Conservation (phyloP, 2,329 filamentous ascomycete genomes). For the Lasiodiplodia citricola region DNA sequence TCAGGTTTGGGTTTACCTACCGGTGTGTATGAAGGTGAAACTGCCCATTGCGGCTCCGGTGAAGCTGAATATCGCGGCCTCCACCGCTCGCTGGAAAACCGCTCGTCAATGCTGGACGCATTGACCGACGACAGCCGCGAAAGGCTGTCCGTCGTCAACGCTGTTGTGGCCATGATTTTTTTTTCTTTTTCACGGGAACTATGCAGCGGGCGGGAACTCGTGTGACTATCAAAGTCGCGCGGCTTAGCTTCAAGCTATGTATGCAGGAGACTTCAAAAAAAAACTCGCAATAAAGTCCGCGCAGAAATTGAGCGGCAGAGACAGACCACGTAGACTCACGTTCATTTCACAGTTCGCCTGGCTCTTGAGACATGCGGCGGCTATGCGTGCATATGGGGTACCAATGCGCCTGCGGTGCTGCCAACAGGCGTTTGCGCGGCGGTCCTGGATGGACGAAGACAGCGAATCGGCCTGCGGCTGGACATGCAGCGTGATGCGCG, state of each 20-base stretch:
- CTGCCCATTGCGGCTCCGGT: constrained; percentile 21
- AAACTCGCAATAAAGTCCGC: not conserved
- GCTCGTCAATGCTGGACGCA: not conserved
- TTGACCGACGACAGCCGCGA: constrained; percentile 20
- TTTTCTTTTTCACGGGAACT: not conserved
- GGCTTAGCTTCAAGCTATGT: constrained; percentile 24
- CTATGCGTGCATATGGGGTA: constrained; percentile 13
- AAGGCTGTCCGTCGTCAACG: constrained; percentile 6
- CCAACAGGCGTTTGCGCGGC: constrained; percentile 12
- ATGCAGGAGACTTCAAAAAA: constrained; percentile 6
- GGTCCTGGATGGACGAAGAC: constrained; percentile 1
- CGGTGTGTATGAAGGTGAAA: constrained; percentile 21
- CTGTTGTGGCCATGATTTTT: constrained; percentile 1
- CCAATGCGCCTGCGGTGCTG: constrained; percentile 15
- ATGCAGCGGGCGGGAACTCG: constrained; percentile 11
- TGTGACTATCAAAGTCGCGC: constrained; percentile 22
- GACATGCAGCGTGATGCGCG: constrained; percentile 15
- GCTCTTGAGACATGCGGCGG: constrained; percentile 19
- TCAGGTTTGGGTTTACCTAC: constrained; percentile 1
- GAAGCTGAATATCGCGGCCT: constrained; percentile 15
- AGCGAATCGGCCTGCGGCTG: constrained; percentile 9
- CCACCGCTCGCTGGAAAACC: not conserved
- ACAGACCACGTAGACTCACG: constrained; percentile 16
- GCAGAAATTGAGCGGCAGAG: not conserved
- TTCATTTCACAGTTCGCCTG: constrained; percentile 4